Conservation (phyloP, 1,139 yeast species). For the Blastobotrys arbuscula region DNA sequence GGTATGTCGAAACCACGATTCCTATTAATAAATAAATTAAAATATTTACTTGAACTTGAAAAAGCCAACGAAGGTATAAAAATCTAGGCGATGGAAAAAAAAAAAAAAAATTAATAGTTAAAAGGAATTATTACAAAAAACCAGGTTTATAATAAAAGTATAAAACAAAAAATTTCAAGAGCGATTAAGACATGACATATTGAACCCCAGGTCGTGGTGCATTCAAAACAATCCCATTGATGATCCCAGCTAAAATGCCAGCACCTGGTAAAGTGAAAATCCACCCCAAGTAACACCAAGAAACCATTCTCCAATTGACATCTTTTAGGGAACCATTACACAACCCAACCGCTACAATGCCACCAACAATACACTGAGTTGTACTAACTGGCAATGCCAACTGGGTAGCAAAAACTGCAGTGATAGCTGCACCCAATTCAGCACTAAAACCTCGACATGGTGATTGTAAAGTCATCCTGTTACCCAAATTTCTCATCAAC, state of each 20-base stretch:
- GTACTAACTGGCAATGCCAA: slow-evolving; percentile 68
- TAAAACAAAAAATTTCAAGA: no score
- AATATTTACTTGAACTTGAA: no score
- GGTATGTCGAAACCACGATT: no score
- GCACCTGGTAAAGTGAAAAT: slow-evolving; percentile 67
- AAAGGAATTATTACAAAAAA: no score
- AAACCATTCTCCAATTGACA: slow-evolving; percentile 75
- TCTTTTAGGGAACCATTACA: slow-evolving; percentile 60
- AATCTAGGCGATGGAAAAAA: no score
- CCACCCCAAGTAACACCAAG: slow-evolving; percentile 72
- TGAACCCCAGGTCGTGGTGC: slow-evolving; percentile 42
- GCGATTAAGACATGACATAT: slow-evolving; percentile 5
- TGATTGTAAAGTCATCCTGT: slow-evolving; percentile 67
- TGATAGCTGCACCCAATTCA: slow-evolving; percentile 74
- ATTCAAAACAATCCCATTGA: slow-evolving; percentile 59
- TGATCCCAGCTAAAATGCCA: slow-evolving; percentile 63
- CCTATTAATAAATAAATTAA: no score
- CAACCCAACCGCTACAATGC: slow-evolving; percentile 68
- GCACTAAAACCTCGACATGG: slow-evolving; percentile 74
- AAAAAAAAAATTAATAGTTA: no score
- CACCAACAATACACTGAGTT: slow-evolving; percentile 75
- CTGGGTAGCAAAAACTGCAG: slow-evolving; percentile 72
- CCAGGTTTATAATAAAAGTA: no score
- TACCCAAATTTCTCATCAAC: slow-evolving; percentile 67
- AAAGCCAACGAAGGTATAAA: no score